phyloP scores from a whole-genome alignment of 495 filamentous ascomycete genomes.

The Diplogelasinospora grovesii region DNA sequence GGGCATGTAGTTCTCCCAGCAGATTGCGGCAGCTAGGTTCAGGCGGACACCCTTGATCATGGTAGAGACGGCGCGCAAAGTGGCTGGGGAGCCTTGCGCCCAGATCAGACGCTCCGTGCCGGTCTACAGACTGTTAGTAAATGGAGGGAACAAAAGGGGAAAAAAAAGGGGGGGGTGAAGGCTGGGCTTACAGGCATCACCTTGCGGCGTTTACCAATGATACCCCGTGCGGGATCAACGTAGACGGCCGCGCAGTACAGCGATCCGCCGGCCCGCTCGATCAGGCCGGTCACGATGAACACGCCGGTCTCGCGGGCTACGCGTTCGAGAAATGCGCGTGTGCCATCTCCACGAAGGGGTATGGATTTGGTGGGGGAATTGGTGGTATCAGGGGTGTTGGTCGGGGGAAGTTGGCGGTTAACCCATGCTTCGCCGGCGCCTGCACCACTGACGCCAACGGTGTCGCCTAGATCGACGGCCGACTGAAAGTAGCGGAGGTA shows the following conservation, averaged over 20 bases:
- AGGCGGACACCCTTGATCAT: slow-evolving; percentile 70
- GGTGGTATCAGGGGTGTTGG: background rate
- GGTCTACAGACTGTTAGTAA: slow-evolving; percentile 53
- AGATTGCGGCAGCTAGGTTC: slow-evolving; percentile 79
- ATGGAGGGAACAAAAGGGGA: background rate
- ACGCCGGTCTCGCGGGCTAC: slow-evolving; percentile 70
- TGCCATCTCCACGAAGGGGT: slow-evolving; percentile 71
- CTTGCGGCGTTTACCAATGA: slow-evolving; percentile 84
- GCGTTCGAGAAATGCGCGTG: slow-evolving; percentile 69
- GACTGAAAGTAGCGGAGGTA: slow-evolving; percentile 73
- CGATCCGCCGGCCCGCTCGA: slow-evolving; percentile 74
- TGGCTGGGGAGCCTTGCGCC: slow-evolving; percentile 78
- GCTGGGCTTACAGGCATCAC: slow-evolving; percentile 65
- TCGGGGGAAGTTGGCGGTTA: slow-evolving; percentile 41
- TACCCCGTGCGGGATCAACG: slow-evolving; percentile 65
- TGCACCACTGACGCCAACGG: slow-evolving; percentile 46
- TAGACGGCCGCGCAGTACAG: slow-evolving; percentile 82
- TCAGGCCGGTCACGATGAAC: slow-evolving; percentile 70
- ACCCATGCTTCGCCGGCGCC: slow-evolving; percentile 74
- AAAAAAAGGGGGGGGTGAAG: background rate
- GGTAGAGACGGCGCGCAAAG: slow-evolving; percentile 74
- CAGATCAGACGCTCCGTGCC: slow-evolving; percentile 78
- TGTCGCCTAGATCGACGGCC: slow-evolving; percentile 83
- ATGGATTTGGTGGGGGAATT: slow-evolving; percentile 14
- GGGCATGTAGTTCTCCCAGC: slow-evolving; percentile 98